Conservation (phyloP, 2,329 filamentous ascomycete species). For the Leptoxyphium fumago region DNA sequence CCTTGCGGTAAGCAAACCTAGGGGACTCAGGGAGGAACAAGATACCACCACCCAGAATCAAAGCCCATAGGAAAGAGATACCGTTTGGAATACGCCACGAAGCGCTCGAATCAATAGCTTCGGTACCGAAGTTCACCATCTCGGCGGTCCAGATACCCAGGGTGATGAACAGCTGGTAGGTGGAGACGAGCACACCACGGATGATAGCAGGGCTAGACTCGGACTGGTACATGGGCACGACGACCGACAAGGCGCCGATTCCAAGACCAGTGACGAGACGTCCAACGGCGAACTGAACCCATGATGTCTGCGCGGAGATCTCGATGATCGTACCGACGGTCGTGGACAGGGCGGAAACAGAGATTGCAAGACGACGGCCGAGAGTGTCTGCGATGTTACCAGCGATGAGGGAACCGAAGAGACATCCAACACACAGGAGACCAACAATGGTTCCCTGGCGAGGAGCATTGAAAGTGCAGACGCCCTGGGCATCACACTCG, state of each 20-base stretch:
- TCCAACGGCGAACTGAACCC: conserved; percentile 35
- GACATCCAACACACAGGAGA: conserved; percentile 31
- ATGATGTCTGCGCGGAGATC: conserved; percentile 25
- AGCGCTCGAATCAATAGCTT: conserved; percentile 5
- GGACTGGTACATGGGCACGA: conserved; percentile 53
- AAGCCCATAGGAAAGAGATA: conserved; percentile 18
- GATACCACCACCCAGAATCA: conserved; percentile 19
- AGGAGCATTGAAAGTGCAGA: conserved; percentile 18
- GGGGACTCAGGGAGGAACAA: conserved; percentile 20
- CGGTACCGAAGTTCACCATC: conserved; percentile 18
- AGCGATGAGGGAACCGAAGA: conserved; percentile 26
- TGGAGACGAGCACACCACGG: conserved; percentile 46
- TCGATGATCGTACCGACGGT: conserved; percentile 29
- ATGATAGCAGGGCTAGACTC: conserved; percentile 49
- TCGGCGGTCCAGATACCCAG: conserved; percentile 25
- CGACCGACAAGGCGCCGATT: conserved; percentile 34
- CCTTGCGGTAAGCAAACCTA: conserved; percentile 17
- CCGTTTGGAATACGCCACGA: conserved; percentile 20
- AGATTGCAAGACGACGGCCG: conserved; percentile 32
- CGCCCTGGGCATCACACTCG: conserved; percentile 26
- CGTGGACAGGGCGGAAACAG: conserved; percentile 31
- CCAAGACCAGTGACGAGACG: conserved; percentile 29
- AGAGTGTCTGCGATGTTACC: conserved; percentile 40
- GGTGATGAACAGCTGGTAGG: conserved; percentile 32
- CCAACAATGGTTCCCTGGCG: conserved; percentile 26